Evolutionary conservation across 345 rosid species (phyloP).

Genomic region (Euclidium syriacum): DNA sequence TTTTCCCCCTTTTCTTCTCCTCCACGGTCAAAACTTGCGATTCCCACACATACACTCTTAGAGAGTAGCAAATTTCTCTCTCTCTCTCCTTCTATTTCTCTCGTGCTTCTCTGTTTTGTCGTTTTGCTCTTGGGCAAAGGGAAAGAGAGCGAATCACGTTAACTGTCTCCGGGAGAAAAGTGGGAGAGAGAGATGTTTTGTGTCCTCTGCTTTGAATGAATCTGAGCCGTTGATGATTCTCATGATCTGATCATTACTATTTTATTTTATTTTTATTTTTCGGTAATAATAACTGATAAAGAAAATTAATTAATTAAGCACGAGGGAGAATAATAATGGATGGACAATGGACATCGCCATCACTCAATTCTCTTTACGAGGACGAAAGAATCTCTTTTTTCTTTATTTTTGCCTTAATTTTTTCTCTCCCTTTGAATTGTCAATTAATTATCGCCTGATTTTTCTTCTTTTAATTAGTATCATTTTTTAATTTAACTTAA

Average conservation of each 20-base stretch:
- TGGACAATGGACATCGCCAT: slow-evolving; percentile 3
- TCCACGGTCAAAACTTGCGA: background rate
- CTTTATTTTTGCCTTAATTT: background rate
- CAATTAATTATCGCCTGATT: background rate
- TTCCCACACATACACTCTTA: background rate
- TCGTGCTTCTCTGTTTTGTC: slow-evolving; percentile 10
- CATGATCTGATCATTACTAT: slow-evolving; percentile 3
- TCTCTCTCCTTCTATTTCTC: background rate
- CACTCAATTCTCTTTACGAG: slow-evolving; percentile 12
- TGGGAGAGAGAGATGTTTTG: slow-evolving; percentile 27
- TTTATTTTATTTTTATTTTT: background rate
- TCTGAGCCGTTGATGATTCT: slow-evolving; percentile 24
- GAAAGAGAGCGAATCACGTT: slow-evolving; percentile 32
- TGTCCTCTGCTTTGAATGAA: slow-evolving; percentile 32
- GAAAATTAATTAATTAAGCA: slow-evolving; percentile 7
- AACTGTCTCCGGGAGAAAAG: slow-evolving; percentile 39
- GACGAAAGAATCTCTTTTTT: slow-evolving; percentile 5
- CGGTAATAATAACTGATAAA: too few species aligned
- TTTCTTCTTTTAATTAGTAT: background rate
- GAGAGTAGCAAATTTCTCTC: background rate
- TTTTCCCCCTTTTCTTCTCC: background rate
- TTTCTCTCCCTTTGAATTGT: background rate
- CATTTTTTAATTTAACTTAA: background rate
- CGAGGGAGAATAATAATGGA: slow-evolving; percentile 21
- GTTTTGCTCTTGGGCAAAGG: slow-evolving; percentile 28